Percentiles rank a stretch among this genome's conserved stretches.
Evolutionary conservation across 805 yeast genomes (phyloP).

Genomic region (Metschnikowia bowlesiae): DNA sequence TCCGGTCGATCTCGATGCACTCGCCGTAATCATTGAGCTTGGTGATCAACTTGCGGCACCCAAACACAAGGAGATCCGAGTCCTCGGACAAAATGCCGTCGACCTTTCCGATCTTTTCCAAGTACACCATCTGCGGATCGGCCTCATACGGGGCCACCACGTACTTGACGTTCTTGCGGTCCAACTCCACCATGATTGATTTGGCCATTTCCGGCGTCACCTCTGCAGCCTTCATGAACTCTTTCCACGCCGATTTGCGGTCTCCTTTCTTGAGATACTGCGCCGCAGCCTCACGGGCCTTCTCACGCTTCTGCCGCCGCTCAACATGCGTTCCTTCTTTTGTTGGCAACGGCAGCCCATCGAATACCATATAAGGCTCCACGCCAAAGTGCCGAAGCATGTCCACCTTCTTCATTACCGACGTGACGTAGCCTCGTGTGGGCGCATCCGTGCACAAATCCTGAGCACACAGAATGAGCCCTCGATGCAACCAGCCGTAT

Average conservation of each 20-base stretch:
- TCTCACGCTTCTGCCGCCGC: slow-evolving; percentile 53
- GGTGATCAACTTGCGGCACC: slow-evolving; percentile 71
- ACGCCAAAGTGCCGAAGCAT: slow-evolving; percentile 67
- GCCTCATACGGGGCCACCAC: slow-evolving; percentile 98
- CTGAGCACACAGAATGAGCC: slow-evolving; percentile 75
- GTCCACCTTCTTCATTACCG: slow-evolving; percentile 59
- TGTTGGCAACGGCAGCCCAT: slow-evolving; percentile 82
- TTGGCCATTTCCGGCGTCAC: slow-evolving; percentile 91
- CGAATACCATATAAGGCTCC: slow-evolving; percentile 85
- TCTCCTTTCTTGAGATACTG: slow-evolving; percentile 51
- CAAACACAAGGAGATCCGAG: slow-evolving; percentile 87
- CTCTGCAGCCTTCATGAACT: slow-evolving; percentile 74
- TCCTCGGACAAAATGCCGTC: slow-evolving; percentile 92
- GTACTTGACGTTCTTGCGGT: slow-evolving; percentile 52
- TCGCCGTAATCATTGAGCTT: slow-evolving; percentile 74
- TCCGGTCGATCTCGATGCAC: slow-evolving; percentile 64
- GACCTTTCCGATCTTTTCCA: slow-evolving; percentile 69
- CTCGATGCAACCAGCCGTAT: slow-evolving; percentile 93
- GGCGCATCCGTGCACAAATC: slow-evolving; percentile 71
- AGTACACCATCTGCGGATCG: slow-evolving; percentile 91
- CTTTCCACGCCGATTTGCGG: slow-evolving; percentile 56
- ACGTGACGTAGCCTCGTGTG: slow-evolving; percentile 68
- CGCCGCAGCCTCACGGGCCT: slow-evolving; percentile 55
- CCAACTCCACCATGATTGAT: slow-evolving; percentile 69
- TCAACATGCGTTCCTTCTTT: slow-evolving; percentile 70